Base-by-base conservation (phyloP, 1,284 basidiomycete species). In the Pseudozyma thailandica region DNA sequence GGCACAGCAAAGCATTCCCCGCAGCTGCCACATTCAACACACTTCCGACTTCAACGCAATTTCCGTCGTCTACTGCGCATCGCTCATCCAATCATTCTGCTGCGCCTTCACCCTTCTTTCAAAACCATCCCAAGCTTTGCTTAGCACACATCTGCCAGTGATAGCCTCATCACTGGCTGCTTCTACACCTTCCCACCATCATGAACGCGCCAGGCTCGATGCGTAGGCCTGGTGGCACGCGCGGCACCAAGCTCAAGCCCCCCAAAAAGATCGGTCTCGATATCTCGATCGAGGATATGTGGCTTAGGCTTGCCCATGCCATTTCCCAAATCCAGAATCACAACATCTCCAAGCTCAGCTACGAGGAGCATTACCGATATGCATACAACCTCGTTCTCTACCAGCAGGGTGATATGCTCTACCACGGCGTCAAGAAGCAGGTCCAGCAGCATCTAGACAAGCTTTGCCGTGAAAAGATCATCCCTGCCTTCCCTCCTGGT, bases 321-420 rank as follows among this genome's bases (percentile, higher is more conserved):
- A 94, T 99, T 75, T 88, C 89, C 58, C 92, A 97, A 86, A 98
- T 99, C 57, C 93, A 96, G 83, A 91, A 93, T 75, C 93, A 96
- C 85, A 92, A 96, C 84, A 93, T 93, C 7, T 89, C 89, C 55
- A 91, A 90, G 79, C 88, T 99, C 27, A 96, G 93, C 15, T 98
- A 94, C 80, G 96, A 98, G 84, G 95, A 97, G 85, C 94, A 95
- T 79, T 94, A 96, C 39, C 65, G 77, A 20, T 78, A 78, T 28
- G 76, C 74, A 13, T 78, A 82, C 76, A 79, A 78, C 47, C 69
- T 80, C 38, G 75, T 82, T 25, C 59, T 82, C 26, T 82, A 93
- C 91, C 83, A 88, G 50, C 77, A 90, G 61, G 94, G 94, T 8
- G 90, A 91, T 56, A 89, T 88, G 85, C 87, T 98, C 30, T 98